These are phyloP conservation scores for Lecanosticta acicola DNA, from an alignment of 2,329 filamentous ascomycete genomes.

Conservation along the genomic window DNA sequence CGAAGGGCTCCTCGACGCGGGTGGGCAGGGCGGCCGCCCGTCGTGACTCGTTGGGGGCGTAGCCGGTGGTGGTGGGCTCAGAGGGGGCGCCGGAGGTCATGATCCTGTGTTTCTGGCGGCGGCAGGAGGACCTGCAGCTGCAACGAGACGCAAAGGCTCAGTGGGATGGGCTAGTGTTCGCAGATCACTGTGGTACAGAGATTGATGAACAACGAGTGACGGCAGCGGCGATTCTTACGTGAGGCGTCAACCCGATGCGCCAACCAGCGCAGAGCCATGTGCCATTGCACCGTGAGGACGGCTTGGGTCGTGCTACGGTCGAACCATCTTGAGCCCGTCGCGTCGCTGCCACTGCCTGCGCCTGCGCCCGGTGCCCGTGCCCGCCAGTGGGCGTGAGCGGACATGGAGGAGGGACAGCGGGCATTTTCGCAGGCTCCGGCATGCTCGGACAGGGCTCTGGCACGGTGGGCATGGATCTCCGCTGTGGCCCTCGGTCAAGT, in stretches of 20 bases:
- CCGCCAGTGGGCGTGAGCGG: slow-evolving; percentile 14
- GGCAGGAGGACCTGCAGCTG: slow-evolving; percentile 21
- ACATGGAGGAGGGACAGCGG: too few relatives aligned
- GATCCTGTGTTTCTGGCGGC: slow-evolving; percentile 4
- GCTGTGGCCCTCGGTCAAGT: slow-evolving; percentile 22
- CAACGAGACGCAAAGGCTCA: slow-evolving; percentile 20
- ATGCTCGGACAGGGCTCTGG: slow-evolving; percentile 19
- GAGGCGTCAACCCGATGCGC: slow-evolving; percentile 21
- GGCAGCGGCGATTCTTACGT: slow-evolving; percentile 21
- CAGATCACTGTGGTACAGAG: slow-evolving; percentile 21
- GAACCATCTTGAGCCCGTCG: too few relatives aligned
- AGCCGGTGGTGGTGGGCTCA: slow-evolving; percentile 22
- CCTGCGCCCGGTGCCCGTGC: too few relatives aligned
- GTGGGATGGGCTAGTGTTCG: slow-evolving; percentile 19
- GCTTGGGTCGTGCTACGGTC: slow-evolving; percentile 23
- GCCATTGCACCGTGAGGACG: slow-evolving; percentile 1
- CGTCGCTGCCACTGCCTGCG: too few relatives aligned
- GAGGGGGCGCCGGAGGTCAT: slow-evolving; percentile 22
- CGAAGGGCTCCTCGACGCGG: slow-evolving; percentile 22
- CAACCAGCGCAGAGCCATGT: slow-evolving; percentile 22
- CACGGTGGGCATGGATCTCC: slow-evolving; percentile 20
- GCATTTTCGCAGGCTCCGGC: too few relatives aligned
- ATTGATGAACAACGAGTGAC: slow-evolving; percentile 20
- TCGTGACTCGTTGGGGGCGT: slow-evolving; percentile 24
- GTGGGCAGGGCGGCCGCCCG: slow-evolving; percentile 21